A percentile compares a stretch with the other conserved stretches of the same genome.
Conservation (phyloP, 2,329 filamentous ascomycete genomes). For the Amauroascus verrucosus region DNA sequence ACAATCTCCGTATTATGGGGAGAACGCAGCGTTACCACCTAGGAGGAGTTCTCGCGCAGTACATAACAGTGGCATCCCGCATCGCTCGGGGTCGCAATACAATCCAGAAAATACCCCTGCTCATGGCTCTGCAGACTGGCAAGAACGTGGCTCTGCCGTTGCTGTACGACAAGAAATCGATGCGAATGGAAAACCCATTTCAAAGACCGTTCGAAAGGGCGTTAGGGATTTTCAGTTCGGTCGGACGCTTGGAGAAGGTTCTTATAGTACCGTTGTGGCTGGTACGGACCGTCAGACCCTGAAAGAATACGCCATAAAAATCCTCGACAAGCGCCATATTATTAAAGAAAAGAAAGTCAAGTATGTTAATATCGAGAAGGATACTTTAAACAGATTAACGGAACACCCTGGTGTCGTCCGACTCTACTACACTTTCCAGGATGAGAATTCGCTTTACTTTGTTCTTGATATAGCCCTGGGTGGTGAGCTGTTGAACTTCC, state of each 20-base stretch:
- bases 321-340: slow-evolving; percentile 95
- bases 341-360: slow-evolving; percentile 99
- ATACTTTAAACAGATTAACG: slow-evolving; percentile 88
- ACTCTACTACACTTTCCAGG: slow-evolving; percentile 97
- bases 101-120: slow-evolving; percentile 47
- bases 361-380: slow-evolving; percentile 99
- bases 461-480: slow-evolving; percentile 88
- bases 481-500: slow-evolving; percentile 78
- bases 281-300: slow-evolving; percentile 88
- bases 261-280: slow-evolving; percentile 90
- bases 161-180: slow-evolving; percentile 74
- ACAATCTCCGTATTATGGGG: slow-evolving; percentile 46
- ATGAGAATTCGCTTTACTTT: slow-evolving; percentile 92
- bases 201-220: slow-evolving; percentile 85
- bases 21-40: slow-evolving; percentile 57
- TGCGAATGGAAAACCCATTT: slow-evolving; percentile 67
- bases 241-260: slow-evolving; percentile 82
- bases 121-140: slow-evolving; percentile 81
- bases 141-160: slow-evolving; percentile 85
- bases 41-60: slow-evolving; percentile 66
- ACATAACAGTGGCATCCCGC: slow-evolving; percentile 32
- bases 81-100: slow-evolving; percentile 40
- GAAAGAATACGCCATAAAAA: slow-evolving; percentile 96
- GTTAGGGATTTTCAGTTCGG: slow-evolving; percentile 96
- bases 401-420: slow-evolving; percentile 95